A percentile compares a stretch with the other conserved stretches of the same genome.
phyloP scores from a whole-genome alignment of 2,329 filamentous ascomycete species.

The Leptographium wingfieldii region DNA sequence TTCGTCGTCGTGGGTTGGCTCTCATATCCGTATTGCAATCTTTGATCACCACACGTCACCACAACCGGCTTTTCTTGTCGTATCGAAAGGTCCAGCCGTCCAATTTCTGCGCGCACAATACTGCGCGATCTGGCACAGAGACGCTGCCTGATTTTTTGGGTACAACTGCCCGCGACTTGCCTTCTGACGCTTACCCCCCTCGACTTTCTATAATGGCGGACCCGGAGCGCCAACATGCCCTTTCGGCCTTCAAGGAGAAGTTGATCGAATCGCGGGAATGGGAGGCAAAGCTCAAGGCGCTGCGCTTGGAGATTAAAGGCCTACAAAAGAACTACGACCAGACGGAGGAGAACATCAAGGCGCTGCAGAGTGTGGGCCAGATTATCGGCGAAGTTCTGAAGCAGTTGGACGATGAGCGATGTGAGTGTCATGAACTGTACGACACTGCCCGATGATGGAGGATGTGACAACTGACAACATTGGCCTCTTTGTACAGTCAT shows the following conservation, averaged over 20 bases:
- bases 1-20: background rate
- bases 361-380: conserved; percentile 94
- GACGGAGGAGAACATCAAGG: conserved; percentile 99
- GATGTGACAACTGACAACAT: conserved; percentile 11
- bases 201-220: conserved; percentile 23
- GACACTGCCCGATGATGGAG: background rate
- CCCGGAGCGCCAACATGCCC: conserved; percentile 53
- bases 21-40: background rate
- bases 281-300: conserved; percentile 92
- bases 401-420: conserved; percentile 97
- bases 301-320: conserved; percentile 92
- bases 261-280: conserved; percentile 93
- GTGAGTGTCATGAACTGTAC: conserved; percentile 38
- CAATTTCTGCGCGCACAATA: background rate
- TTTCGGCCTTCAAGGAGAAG: conserved; percentile 67
- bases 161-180: background rate
- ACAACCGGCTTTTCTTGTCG: background rate
- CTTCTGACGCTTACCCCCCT: background rate
- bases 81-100: background rate
- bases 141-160: background rate
- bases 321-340: conserved; percentile 90
- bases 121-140: background rate
- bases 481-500: conserved; percentile 51
- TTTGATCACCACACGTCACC: background rate
- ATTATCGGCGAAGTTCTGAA: conserved; percentile 99